These are phyloP conservation scores for Pseudotsuga menziesii DNA, from an alignment of 75 land plant species.

Conservation along the genomic window DNA sequence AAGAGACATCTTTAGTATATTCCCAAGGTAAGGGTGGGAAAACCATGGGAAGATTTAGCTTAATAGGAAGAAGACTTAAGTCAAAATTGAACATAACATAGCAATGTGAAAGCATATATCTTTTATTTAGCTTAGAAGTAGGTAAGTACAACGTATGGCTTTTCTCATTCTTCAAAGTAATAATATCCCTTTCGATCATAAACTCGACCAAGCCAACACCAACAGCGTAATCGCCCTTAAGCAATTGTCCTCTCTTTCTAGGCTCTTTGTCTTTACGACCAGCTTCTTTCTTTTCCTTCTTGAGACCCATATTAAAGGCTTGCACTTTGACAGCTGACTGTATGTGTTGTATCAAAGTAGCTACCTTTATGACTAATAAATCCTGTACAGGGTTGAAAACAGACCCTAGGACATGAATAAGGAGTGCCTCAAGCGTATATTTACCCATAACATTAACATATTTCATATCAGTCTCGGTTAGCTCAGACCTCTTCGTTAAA, in stretches of 20 bases:
- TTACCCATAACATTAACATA: too few species aligned
- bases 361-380: too few species aligned
- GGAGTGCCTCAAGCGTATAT: too few species aligned
- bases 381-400: too few species aligned
- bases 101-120: neutral
- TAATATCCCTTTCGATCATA: neutral
- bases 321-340: too few species aligned
- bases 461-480: neutral
- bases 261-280: too few species aligned
- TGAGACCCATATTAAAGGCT: too few species aligned
- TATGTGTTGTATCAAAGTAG: too few species aligned
- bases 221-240: neutral
- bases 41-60: constrained; percentile 12
- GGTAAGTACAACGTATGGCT: neutral
- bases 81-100: constrained; percentile 1
- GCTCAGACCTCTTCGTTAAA: neutral
- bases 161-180: neutral
- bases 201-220: constrained; percentile 5
- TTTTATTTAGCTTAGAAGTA: neutral
- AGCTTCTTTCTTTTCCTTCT: too few species aligned
- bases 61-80: neutral
- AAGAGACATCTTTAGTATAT: neutral
- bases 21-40: neutral
- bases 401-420: too few species aligned
- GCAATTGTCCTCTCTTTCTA: too few species aligned